phyloP scores from a whole-genome alignment of 2,329 filamentous ascomycete species.

The Grosmannia huntii region DNA sequence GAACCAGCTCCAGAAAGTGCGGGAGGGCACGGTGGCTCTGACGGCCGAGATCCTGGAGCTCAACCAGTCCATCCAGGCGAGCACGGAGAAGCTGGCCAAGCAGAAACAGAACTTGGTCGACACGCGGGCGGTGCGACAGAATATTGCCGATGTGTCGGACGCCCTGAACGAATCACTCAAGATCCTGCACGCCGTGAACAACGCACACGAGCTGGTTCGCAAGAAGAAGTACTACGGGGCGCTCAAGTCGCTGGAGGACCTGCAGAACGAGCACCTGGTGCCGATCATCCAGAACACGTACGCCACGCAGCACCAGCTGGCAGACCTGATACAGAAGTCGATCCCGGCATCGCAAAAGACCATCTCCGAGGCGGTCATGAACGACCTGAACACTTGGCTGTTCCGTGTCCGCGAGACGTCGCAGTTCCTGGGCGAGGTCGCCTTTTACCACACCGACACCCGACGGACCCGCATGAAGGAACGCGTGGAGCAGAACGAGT shows the following conservation, averaged over 20 bases:
- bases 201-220: constrained; percentile 79
- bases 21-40: constrained; percentile 77
- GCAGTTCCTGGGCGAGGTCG: constrained; percentile 89
- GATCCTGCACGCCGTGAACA: constrained; percentile 83
- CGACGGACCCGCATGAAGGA: constrained; percentile 73
- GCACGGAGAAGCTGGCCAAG: constrained; percentile 83
- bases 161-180: constrained; percentile 84
- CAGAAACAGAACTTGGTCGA: constrained; percentile 93
- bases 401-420: constrained; percentile 92
- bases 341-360: constrained; percentile 85
- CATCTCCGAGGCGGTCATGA: constrained; percentile 95
- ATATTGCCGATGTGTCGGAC: constrained; percentile 84
- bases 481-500: constrained; percentile 61
- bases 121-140: constrained; percentile 81
- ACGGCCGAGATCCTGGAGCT: constrained; percentile 85
- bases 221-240: constrained; percentile 96
- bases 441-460: constrained; percentile 90
- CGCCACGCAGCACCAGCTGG: constrained; percentile 87
- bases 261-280: constrained; percentile 86
- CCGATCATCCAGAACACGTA: constrained; percentile 65
- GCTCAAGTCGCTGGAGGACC: constrained; percentile 81
- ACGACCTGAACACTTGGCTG: constrained; percentile 91
- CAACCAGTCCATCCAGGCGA: constrained; percentile 89
- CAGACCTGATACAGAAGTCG: constrained; percentile 89
- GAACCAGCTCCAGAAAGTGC: constrained; percentile 82